Evolutionary conservation across 2,329 filamentous ascomycete species (phyloP), one percentile per base, ranked within the genome.

Genomic region (Penicillium expansum): DNA sequence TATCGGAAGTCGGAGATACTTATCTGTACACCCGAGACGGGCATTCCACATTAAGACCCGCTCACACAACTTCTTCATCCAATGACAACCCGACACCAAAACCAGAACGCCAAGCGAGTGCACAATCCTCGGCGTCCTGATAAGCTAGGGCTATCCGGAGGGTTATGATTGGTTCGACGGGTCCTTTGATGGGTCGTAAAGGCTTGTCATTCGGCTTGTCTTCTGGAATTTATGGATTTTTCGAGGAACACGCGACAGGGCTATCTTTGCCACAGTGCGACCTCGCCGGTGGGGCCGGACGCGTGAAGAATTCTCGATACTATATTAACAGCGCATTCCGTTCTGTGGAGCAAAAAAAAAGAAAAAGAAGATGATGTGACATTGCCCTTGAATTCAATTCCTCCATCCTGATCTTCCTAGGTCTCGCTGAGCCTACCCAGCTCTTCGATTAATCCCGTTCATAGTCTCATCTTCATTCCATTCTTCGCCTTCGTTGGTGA

Each of bases 191-290:
- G 44, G 55, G 44, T 4, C 22, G 20, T 1, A 18, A 55, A 56
- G 55, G 59, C 61, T 66, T 62, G 61, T 64, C 55, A 61, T 65
- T 66, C 63, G 61, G 51, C 64, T 60, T 48, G 27, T 43, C 55
- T 60, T 61, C 56, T 58, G 54, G 60, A 64, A 58, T 52, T 60
- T 54, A 51, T 62, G 52, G 52, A 33, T 43, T 49, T 45, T 33
- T 29, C 42, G 35, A 42, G 50, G 32, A 32, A 57, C 62, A 64
- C 63, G 59, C 62, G 62, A 63, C 57, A 51, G 38, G 29, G 11
- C 54, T 60, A 64, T 62, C 63, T 61, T 56, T 59, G 49, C 53
- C 56, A 50, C 55, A 42, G 29, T 44, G 38, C 38, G 38, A 44
- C 29, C 14, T 52, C 11, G 16, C 11, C 11, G 37, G 20, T 62